These are phyloP conservation scores for Starmerella stellata DNA, from an alignment of 805 yeast species.

Conservation along the genomic window DNA sequence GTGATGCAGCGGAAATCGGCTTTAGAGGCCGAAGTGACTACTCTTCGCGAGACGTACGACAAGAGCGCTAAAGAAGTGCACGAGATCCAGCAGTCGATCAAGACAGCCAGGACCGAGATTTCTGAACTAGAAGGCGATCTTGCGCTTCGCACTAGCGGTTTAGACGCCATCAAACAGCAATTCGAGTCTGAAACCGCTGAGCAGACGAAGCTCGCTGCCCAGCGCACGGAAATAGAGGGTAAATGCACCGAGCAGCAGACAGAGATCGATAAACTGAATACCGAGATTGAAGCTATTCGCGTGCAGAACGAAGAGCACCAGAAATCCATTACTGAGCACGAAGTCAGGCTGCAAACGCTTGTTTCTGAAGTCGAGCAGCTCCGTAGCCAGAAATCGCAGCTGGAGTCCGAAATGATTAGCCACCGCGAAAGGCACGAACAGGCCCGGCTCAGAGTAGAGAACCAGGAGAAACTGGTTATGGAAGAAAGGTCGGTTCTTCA, in stretches of 20 bases:
- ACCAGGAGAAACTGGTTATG: slow-evolving; percentile 2
- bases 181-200: slow-evolving; percentile 7
- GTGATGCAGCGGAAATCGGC: slow-evolving; percentile 50
- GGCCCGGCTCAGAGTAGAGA: slow-evolving; percentile 6
- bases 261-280: slow-evolving; percentile 6
- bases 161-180: slow-evolving; percentile 16
- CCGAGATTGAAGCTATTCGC: not conserved
- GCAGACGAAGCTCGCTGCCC: slow-evolving; percentile 3
- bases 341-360: slow-evolving; percentile 1
- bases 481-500: slow-evolving; percentile 2
- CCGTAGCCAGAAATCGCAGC: slow-evolving; percentile 5
- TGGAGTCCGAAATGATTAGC: slow-evolving; percentile 12
- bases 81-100: slow-evolving; percentile 43
- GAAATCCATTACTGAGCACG: slow-evolving; percentile 4
- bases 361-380: slow-evolving; percentile 6
- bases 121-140: slow-evolving; percentile 17
- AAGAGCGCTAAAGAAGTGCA: slow-evolving; percentile 60
- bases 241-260: not conserved
- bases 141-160: slow-evolving; percentile 16
- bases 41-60: slow-evolving; percentile 53
- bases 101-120: slow-evolving; percentile 40
- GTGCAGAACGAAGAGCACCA: slow-evolving; percentile 3
- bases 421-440: slow-evolving; percentile 8
- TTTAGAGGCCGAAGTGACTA: slow-evolving; percentile 51
- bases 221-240: slow-evolving; percentile 8